These are phyloP conservation scores for Teratosphaeria destructans DNA, from an alignment of 2,329 filamentous ascomycete species.

Conservation along the genomic window DNA sequence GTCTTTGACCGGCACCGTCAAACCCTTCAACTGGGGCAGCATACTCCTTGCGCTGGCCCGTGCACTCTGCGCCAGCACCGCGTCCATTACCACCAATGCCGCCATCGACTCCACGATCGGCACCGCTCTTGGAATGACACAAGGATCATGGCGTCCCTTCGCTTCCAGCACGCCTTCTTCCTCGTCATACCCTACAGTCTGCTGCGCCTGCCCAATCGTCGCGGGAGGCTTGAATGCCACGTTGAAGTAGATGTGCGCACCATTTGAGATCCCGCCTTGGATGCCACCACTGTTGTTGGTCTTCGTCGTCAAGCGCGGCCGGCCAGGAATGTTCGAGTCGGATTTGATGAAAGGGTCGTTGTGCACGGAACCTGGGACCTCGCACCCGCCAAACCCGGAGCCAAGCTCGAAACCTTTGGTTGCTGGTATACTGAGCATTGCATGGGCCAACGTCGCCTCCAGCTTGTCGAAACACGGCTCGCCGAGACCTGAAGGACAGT, in stretches of 20 bases:
- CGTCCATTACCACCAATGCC: slow-evolving; percentile 76
- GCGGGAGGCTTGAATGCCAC: slow-evolving; percentile 92
- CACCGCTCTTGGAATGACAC: slow-evolving; percentile 76
- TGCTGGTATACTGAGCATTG: slow-evolving; percentile 89
- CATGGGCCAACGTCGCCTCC: slow-evolving; percentile 81
- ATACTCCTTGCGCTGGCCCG: slow-evolving; percentile 40
- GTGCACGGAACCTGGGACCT: slow-evolving; percentile 78
- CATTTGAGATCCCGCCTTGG: slow-evolving; percentile 91
- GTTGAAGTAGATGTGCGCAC: slow-evolving; percentile 86
- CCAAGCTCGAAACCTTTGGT: slow-evolving; percentile 95
- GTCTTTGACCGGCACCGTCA: neutral
- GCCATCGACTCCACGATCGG: slow-evolving; percentile 90
- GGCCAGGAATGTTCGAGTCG: slow-evolving; percentile 38
- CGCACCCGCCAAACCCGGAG: slow-evolving; percentile 79
- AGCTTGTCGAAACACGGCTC: slow-evolving; percentile 95
- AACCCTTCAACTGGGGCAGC: slow-evolving; percentile 26
- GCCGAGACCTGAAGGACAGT: slow-evolving; percentile 73
- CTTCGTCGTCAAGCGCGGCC: slow-evolving; percentile 64
- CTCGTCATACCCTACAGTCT: slow-evolving; percentile 69
- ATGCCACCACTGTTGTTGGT: slow-evolving; percentile 95
- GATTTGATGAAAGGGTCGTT: slow-evolving; percentile 75
- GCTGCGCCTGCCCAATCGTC: slow-evolving; percentile 83
- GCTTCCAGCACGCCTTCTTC: slow-evolving; percentile 69
- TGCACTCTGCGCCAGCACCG: slow-evolving; percentile 70
- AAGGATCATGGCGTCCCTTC: slow-evolving; percentile 90